Evolutionary conservation across 2,329 filamentous ascomycete genomes (phyloP).

Genomic region (Ampelomyces quisqualis): DNA sequence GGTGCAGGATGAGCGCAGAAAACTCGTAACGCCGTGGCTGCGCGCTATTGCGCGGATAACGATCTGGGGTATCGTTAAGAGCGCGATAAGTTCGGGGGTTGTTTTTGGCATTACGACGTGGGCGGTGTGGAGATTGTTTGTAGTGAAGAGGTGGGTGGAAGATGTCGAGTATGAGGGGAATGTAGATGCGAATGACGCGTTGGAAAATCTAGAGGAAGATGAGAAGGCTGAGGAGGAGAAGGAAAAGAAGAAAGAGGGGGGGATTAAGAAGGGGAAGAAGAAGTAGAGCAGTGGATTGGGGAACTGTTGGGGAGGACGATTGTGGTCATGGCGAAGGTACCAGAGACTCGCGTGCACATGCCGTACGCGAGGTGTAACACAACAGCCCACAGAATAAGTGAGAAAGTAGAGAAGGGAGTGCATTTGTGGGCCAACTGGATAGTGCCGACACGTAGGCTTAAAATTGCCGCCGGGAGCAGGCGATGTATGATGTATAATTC

Average conservation of each 20-base stretch:
- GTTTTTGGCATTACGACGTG: conserved; percentile 7
- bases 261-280: conserved; percentile 13
- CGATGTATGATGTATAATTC: too few relatives aligned
- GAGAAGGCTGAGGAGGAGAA: conserved; percentile 4
- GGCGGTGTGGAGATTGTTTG: conserved; percentile 20
- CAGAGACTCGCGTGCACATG: too few relatives aligned
- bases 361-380: too few relatives aligned
- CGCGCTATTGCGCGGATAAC: conserved; percentile 33
- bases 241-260: conserved; percentile 2
- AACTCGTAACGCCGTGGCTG: conserved; percentile 48
- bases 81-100: not conserved
- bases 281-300: too few relatives aligned
- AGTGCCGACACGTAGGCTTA: too few relatives aligned
- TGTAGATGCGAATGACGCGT: conserved; percentile 32
- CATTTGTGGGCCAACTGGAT: too few relatives aligned
- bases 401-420: too few relatives aligned
- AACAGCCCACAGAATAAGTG: too few relatives aligned
- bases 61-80: conserved; percentile 21
- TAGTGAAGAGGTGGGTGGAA: conserved; percentile 26
- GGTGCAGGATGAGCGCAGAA: conserved; percentile 38
- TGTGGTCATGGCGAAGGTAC: too few relatives aligned
- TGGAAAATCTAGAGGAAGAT: conserved; percentile 23
- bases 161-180: conserved; percentile 34
- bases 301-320: too few relatives aligned
- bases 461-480: too few relatives aligned